A percentile compares a stretch with the other conserved stretches of the same genome.
Conservation (phyloP, 1,284 basidiomycete genomes). For the Puccinia polysora region DNA sequence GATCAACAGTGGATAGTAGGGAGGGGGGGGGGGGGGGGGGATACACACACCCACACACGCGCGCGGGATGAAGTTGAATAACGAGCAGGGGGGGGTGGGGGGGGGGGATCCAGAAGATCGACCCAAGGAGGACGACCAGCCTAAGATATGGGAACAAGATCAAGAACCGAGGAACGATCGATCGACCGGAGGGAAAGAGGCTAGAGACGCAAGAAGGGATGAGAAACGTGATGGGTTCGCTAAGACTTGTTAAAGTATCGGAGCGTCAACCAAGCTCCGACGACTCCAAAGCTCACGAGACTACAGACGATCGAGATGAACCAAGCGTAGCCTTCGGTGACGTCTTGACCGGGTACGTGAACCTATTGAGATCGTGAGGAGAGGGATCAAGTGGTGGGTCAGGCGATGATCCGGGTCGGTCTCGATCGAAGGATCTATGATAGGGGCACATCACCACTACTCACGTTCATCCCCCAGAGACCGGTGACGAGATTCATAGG, state of each 20-base stretch:
- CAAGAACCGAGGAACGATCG: no score
- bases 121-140: no score
- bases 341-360: constrained; percentile 77
- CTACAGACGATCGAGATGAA: constrained; percentile 46
- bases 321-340: constrained; percentile 54
- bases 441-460: no score
- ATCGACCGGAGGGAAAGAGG: neutral
- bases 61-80: no score
- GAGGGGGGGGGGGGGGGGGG: no score
- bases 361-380: constrained; percentile 51
- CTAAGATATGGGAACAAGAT: no score
- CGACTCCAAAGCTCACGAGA: constrained; percentile 47
- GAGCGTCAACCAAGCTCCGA: constrained; percentile 48
- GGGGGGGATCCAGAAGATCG: no score
- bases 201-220: neutral
- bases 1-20: no score
- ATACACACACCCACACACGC: no score
- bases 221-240: neutral
- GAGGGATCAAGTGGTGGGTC: neutral
- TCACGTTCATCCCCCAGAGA: constrained; percentile 79
- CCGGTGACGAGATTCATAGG: constrained; percentile 58
- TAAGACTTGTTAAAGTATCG: constrained; percentile 40
- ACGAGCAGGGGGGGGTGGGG: no score
- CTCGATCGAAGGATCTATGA: no score
- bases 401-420: no score